Percentiles rank a stretch among this genome's conserved stretches.
Conservation (phyloP, 352 stramenopile genomes). For the Phytopythium sindhum region DNA sequence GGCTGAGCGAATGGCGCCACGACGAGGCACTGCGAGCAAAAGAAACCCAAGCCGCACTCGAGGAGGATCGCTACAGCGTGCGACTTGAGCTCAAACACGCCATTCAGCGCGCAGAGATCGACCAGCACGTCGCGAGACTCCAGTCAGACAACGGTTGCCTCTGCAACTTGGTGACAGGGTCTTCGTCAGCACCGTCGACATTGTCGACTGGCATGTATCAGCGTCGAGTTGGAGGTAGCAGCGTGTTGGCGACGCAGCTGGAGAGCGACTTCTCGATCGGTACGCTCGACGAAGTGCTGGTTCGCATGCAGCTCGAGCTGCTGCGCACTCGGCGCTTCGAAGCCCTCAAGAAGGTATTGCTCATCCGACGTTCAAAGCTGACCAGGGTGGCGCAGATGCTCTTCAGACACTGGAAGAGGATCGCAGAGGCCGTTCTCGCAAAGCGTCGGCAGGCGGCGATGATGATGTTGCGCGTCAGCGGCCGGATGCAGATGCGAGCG, state of each 20-base stretch:
- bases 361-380: conserved; percentile 47
- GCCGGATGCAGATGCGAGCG: conserved; percentile 31
- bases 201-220: not conserved
- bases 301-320: conserved; percentile 60
- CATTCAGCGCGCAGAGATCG: conserved; percentile 55
- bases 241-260: not conserved
- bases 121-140: conserved; percentile 51
- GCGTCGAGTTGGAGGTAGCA: conserved; percentile 4
- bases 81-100: conserved; percentile 59
- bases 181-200: not conserved
- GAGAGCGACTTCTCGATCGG: conserved; percentile 44
- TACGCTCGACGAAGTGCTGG: conserved; percentile 59
- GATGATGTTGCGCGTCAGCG: conserved; percentile 37
- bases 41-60: conserved; percentile 45
- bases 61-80: conserved; percentile 67
- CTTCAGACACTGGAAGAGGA: conserved; percentile 42
- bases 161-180: not conserved
- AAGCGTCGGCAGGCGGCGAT: conserved; percentile 30
- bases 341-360: conserved; percentile 52
- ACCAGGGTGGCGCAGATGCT: conserved; percentile 27
- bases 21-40: conserved; percentile 52
- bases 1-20: conserved; percentile 48
- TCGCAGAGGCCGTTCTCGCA: conserved; percentile 22
- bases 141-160: conserved; percentile 24
- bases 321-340: conserved; percentile 61